Evolutionary conservation across 257 asterid species (phyloP).

Genomic region (Lavandula angustifolia): DNA sequence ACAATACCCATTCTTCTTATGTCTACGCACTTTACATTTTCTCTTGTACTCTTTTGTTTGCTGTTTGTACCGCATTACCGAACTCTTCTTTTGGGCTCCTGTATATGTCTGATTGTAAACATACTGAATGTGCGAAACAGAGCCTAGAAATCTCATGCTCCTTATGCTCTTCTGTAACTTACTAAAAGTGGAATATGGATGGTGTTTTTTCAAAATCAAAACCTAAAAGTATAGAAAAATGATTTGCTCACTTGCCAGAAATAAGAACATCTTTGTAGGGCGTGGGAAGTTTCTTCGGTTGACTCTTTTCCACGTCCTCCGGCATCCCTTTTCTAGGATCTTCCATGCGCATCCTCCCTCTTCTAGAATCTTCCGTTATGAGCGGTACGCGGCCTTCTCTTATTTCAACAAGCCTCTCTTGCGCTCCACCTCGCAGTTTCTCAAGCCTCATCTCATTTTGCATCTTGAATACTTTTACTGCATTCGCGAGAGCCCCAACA

Average conservation of each 20-base stretch:
- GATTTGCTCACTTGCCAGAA: slow-evolving; percentile 40
- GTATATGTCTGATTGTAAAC: too few relatives aligned
- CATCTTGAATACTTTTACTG: slow-evolving; percentile 82
- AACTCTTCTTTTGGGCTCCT: not conserved
- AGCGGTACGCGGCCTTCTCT: slow-evolving; percentile 66
- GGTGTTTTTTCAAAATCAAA: too few relatives aligned
- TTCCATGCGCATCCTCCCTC: slow-evolving; percentile 7
- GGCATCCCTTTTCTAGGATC: not conserved
- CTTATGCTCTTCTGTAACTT: too few relatives aligned
- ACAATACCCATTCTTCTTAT: slow-evolving; percentile 31
- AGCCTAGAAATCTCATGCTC: not conserved
- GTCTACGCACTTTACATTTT: not conserved
- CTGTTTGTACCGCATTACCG: slow-evolving; percentile 18
- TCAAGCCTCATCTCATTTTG: slow-evolving; percentile 62
- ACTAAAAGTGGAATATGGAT: too few relatives aligned
- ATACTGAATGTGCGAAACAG: not conserved
- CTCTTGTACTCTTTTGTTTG: slow-evolving; percentile 20
- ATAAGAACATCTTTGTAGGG: slow-evolving; percentile 71
- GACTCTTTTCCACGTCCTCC: slow-evolving; percentile 17
- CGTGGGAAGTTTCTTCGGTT: slow-evolving; percentile 23
- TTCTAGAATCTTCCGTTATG: slow-evolving; percentile 26
- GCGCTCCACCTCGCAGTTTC: slow-evolving; percentile 87
- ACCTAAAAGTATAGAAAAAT: not conserved
- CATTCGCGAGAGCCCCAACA: slow-evolving; percentile 68
- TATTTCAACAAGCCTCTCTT: slow-evolving; percentile 48